Evolutionary conservation across 495 filamentous ascomycete species (phyloP), one percentile per base, ranked within the genome.

Genomic region (Podospora didyma): DNA sequence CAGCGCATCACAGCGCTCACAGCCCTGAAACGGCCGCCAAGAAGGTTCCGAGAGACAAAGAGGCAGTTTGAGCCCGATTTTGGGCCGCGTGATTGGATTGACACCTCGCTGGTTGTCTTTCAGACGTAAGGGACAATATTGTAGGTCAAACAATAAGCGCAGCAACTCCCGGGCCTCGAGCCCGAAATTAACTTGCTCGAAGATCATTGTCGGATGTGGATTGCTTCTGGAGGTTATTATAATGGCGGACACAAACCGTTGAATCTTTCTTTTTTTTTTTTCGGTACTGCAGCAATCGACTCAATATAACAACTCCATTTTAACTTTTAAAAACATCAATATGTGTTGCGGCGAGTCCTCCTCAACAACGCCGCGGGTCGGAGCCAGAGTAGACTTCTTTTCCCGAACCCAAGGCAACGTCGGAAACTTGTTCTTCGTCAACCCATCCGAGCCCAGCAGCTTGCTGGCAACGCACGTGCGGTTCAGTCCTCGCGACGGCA

Each of bases 381-480:
- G 64, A 35, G 66, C 68, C 46, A 56, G 66, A 17, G 66, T 69
- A 37, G 62, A 67, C 56, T 58, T 69, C 59, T 57, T 59, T 59
- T 56, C 64, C 1, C 42, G 44, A 21, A 31, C 23, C 16, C 34
- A 17, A 28, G 46, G 45, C 20, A 34, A 23, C 22, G 42, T 71
- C n/a, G 61, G 69, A 35, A 68, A 69, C 44, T 62, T 68, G 37
- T 53, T 68, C 53, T 68, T 71, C 51, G 64, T 66, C 51, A 62
- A 71, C 54, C 65, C 67, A 1, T 53, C 57, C 7, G 53, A 53
- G 1, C 66, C 66, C 1, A 37, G 31, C 49, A 66, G 64, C 54
- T 34, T 49, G 2, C 45, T 53, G 19, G 69, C 69, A n/a, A 71
- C 69, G 12, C 69, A 71, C 44, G 59, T 66, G 2, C 52, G 61